A percentile compares a stretch with the other conserved stretches of the same genome.
phyloP scores from a whole-genome alignment of 2,329 filamentous ascomycete species.

The Orbilia quercus region DNA sequence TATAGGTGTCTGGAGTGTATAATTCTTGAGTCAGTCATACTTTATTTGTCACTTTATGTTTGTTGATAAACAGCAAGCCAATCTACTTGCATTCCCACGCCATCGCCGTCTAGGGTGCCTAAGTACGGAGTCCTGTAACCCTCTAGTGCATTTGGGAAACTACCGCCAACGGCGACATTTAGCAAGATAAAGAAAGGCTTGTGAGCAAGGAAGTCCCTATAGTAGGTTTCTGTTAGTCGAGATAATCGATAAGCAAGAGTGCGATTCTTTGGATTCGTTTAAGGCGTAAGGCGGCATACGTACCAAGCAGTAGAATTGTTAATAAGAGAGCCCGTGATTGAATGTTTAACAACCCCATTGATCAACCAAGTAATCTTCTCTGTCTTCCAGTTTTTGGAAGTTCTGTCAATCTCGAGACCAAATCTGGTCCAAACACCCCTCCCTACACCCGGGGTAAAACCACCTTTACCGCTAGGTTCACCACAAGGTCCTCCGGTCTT shows the following conservation, averaged over 20 bases:
- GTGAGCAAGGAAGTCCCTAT: conserved; percentile 61
- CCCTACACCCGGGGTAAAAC: conserved; percentile 55
- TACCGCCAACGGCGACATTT: conserved; percentile 64
- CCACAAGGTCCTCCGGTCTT: conserved; percentile 61
- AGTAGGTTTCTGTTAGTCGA: background rate
- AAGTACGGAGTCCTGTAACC: conserved; percentile 62
- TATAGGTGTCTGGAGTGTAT: too few relatives aligned
- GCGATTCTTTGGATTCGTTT: background rate
- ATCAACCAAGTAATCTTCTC: conserved; percentile 63
- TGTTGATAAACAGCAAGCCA: conserved; percentile 63
- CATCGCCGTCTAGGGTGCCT: conserved; percentile 61
- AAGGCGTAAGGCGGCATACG: conserved; percentile 3
- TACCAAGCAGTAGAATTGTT: conserved; percentile 52
- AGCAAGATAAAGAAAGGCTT: conserved; percentile 62
- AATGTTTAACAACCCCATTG: conserved; percentile 61
- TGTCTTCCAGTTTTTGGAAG: conserved; percentile 58
- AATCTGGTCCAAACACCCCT: conserved; percentile 62
- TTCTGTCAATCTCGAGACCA: conserved; percentile 62
- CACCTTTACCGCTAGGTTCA: conserved; percentile 63
- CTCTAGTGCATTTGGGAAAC: conserved; percentile 62
- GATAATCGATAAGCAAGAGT: too few relatives aligned
- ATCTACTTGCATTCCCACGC: conserved; percentile 63
- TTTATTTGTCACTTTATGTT: background rate
- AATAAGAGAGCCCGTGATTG: conserved; percentile 60
- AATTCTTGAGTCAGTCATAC: too few relatives aligned